Percentiles rank a stretch among this genome's conserved stretches.
phyloP scores from a whole-genome alignment of 495 filamentous ascomycete genomes.

The Lentithecium fluviatile region DNA sequence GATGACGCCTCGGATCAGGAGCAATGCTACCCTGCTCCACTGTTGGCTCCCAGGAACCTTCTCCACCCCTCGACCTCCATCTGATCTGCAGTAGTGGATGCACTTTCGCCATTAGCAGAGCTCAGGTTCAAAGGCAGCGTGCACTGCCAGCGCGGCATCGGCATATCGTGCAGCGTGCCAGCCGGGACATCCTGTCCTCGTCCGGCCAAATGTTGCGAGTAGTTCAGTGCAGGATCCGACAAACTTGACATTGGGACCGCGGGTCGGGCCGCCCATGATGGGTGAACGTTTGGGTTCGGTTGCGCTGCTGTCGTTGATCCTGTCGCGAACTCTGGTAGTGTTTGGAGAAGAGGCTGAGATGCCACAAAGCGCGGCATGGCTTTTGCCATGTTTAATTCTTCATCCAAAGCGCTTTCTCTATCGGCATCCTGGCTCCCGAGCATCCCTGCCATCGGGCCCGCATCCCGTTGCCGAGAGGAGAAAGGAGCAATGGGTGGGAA shows the following conservation, averaged over 20 bases:
- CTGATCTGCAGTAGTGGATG: background rate
- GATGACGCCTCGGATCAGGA: background rate
- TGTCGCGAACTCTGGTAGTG: background rate
- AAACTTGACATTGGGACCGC: conserved; percentile 7
- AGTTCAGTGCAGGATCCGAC: conserved; percentile 3
- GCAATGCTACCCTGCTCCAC: background rate
- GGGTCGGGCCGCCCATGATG: conserved; percentile 29
- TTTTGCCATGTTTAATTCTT: background rate
- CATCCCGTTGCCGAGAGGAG: background rate
- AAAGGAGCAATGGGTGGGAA: background rate
- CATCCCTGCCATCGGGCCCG: background rate
- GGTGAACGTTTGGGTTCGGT: conserved; percentile 10
- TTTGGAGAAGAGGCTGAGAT: background rate
- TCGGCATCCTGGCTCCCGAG: background rate
- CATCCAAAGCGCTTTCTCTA: background rate
- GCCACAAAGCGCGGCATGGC: background rate
- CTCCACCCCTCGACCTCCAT: background rate
- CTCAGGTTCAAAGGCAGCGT: too few species aligned
- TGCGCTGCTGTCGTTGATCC: conserved; percentile 1
- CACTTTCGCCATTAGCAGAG: too few species aligned
- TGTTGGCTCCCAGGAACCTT: background rate
- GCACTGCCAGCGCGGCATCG: background rate
- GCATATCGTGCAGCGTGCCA: background rate
- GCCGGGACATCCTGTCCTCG: background rate
- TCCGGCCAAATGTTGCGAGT: background rate